Conservation (phyloP, 2,329 filamentous ascomycete genomes). For the Elsinoe australis region DNA sequence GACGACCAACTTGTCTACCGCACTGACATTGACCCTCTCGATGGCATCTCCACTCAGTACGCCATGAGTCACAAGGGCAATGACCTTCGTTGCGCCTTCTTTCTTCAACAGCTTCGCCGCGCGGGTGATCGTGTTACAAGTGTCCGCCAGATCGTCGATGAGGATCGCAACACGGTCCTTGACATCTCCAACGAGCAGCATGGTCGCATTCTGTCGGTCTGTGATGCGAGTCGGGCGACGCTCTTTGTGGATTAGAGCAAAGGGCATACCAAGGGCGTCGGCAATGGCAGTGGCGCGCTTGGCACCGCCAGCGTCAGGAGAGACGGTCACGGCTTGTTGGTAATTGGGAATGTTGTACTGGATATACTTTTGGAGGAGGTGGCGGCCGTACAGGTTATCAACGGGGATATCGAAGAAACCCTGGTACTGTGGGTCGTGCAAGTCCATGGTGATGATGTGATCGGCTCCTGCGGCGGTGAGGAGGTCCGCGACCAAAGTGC, state of each 20-base stretch:
- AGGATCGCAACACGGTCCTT: constrained; percentile 75
- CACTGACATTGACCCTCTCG: constrained; percentile 84
- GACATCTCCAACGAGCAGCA: constrained; percentile 92
- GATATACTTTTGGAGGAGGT: constrained; percentile 60
- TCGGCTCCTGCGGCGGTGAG: constrained; percentile 93
- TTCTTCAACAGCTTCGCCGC: constrained; percentile 96
- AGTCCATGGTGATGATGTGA: constrained; percentile 95
- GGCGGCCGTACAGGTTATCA: constrained; percentile 88
- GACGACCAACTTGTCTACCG: constrained; percentile 86
- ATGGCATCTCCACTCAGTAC: constrained; percentile 94
- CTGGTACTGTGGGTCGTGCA: constrained; percentile 94
- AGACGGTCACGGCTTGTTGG: constrained; percentile 83
- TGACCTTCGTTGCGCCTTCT: constrained; percentile 80
- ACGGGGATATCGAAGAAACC: constrained; percentile 99
- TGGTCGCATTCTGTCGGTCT: constrained; percentile 71
- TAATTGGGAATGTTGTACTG: constrained; percentile 77
- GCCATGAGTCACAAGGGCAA: constrained; percentile 88
- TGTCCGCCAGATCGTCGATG: constrained; percentile 90
- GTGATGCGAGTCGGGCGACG: constrained; percentile 80
- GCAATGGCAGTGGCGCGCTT: constrained; percentile 95
- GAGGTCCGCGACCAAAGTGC: constrained; percentile 87
- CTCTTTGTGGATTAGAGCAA: constrained; percentile 98
- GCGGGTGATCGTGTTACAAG: constrained; percentile 91
- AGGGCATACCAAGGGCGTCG: constrained; percentile 85
- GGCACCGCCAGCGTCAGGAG: constrained; percentile 90